These are phyloP conservation scores for Clonostachys chloroleuca DNA, from an alignment of 2,329 filamentous ascomycete genomes.

Conservation along the genomic window DNA sequence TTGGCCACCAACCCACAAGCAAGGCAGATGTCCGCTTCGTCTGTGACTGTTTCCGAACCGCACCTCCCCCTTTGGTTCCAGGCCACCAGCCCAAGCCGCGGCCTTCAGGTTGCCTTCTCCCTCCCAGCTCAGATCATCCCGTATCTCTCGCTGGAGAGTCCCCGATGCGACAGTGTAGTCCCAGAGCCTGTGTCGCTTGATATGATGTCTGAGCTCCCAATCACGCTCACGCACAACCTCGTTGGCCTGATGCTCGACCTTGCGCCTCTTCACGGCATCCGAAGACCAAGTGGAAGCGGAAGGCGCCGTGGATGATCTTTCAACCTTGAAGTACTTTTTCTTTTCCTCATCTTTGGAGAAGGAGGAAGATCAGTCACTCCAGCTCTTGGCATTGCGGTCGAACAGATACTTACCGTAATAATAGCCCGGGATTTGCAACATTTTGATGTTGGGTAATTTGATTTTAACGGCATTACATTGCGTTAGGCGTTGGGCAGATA, in stretches of 20 bases:
- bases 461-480: no score
- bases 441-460: constrained; percentile 5
- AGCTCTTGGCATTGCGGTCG: not conserved
- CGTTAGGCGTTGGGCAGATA: no score
- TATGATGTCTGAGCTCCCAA: constrained; percentile 25
- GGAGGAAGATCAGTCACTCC: not conserved
- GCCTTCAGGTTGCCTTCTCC: constrained; percentile 13
- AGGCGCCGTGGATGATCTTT: constrained; percentile 50
- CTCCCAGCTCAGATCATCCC: constrained; percentile 2
- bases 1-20: constrained; percentile 30
- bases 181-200: constrained; percentile 27
- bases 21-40: constrained; percentile 26
- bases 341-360: constrained; percentile 42
- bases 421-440: constrained; percentile 44
- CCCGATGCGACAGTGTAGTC: constrained; percentile 23
- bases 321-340: constrained; percentile 65
- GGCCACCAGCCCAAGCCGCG: constrained; percentile 29
- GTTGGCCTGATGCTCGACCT: constrained; percentile 31
- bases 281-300: constrained; percentile 47
- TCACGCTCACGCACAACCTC: constrained; percentile 15
- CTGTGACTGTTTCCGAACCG: constrained; percentile 17
- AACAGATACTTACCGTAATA: constrained; percentile 40
- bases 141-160: constrained; percentile 18
- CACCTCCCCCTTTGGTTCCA: constrained; percentile 33
- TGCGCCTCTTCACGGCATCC: constrained; percentile 54